phyloP scores from a whole-genome alignment of 2,329 filamentous ascomycete species.

The Colletotrichum sp. region DNA sequence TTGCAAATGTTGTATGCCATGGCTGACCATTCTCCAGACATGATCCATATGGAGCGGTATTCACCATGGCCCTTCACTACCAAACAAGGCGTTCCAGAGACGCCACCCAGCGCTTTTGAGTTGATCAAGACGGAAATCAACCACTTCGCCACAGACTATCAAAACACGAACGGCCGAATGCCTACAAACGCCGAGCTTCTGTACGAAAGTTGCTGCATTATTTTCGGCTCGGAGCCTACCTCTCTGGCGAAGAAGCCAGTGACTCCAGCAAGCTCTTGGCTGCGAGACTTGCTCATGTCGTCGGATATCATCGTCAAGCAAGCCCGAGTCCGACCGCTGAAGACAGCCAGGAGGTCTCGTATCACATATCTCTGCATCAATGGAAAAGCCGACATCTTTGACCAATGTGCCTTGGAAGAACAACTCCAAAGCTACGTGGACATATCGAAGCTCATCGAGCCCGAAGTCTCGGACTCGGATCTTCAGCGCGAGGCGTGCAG shows the following conservation, averaged over 20 bases:
- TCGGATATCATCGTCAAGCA: constrained; percentile 14
- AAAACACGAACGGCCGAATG: not conserved
- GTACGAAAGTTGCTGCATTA: constrained; percentile 18
- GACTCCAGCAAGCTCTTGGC: constrained; percentile 26
- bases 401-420: constrained; percentile 5
- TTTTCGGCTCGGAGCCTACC: constrained; percentile 23
- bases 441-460: not conserved
- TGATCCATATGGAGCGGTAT: constrained; percentile 42
- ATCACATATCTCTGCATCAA: constrained; percentile 18
- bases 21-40: constrained; percentile 22
- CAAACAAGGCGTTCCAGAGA: constrained; percentile 18
- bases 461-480: not conserved
- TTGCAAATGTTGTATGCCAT: not conserved
- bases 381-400: constrained; percentile 15
- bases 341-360: not conserved
- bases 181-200: constrained; percentile 9
- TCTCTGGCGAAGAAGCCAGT: constrained; percentile 15
- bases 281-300: constrained; percentile 27
- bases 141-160: not conserved
- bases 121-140: constrained; percentile 13
- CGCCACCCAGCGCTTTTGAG: constrained; percentile 12
- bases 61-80: constrained; percentile 35
- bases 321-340: constrained; percentile 20
- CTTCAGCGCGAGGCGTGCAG: constrained; percentile 5
- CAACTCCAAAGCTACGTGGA: constrained; percentile 12